Evolutionary conservation across 139 green algal genomes (phyloP).

Genomic region (Ettlia oleoabundans): DNA sequence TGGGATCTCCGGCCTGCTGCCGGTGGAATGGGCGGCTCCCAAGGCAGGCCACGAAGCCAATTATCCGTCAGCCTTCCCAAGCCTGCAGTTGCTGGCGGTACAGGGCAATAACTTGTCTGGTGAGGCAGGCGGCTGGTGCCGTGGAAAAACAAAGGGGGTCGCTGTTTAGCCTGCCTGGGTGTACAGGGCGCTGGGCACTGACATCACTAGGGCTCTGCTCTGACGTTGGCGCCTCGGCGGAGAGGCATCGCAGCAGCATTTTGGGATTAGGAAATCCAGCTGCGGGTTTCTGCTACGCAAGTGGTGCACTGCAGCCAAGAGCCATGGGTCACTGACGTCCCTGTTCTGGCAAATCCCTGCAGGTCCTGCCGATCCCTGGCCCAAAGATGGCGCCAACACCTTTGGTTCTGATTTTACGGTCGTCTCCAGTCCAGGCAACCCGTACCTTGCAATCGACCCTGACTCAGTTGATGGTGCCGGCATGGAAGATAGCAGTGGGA

Average conservation of each 20-base stretch:
- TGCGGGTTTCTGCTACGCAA: no score
- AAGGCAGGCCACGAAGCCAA: neutral
- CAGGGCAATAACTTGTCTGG: slow-evolving; percentile 24
- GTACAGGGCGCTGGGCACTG: no score
- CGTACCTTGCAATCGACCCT: neutral
- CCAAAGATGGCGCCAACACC: neutral
- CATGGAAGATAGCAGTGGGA: neutral
- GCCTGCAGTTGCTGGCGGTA: slow-evolving; percentile 1
- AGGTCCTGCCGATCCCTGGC: slow-evolving; percentile 16
- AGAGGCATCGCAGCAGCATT: no score
- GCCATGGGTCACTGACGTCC: no score
- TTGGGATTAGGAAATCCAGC: no score
- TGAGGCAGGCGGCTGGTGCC: neutral
- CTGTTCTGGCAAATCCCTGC: no score
- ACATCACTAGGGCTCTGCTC: no score
- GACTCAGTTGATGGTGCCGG: neutral
- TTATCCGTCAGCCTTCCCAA: slow-evolving; percentile 2
- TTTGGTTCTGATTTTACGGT: neutral
- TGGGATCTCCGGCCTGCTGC: neutral
- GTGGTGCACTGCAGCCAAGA: no score
- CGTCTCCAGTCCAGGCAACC: neutral
- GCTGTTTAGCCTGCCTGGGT: neutral
- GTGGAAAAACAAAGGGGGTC: neutral
- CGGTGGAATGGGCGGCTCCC: neutral
- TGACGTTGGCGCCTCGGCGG: no score